Evolutionary conservation across 1,284 basidiomycete species (phyloP), one percentile per base, ranked within the genome.

Genomic region (Lentinula novae-zelandiae): DNA sequence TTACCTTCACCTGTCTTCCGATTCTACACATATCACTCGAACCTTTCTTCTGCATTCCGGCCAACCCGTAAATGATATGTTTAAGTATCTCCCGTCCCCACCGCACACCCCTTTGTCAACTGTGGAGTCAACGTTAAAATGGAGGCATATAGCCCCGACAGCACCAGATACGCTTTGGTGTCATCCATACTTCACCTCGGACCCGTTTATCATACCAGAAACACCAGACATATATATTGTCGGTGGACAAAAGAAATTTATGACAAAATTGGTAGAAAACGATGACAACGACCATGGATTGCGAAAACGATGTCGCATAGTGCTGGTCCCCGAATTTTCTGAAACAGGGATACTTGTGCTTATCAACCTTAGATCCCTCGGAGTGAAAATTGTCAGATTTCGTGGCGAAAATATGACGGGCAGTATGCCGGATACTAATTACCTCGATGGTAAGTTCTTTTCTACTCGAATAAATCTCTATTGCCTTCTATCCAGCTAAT

Each of bases 161-260:
- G 95, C 96, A 12, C 97, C 97, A 12, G 97, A 99, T 74, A 99
- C 97, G 1, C 82, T 99, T 1, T 98, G 95, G 95, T 98, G 96
- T 70, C 96, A 98, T 72, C 97, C 97, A 8, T 98, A 92, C 76
- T 87, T 92, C 57, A 81, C 86, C 42, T 77, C 78, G 8, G 97
- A 99, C 72, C 97, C 97, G 0, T 99, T 99, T 74, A 82, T 98
- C 60, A 79, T 99, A 44, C 72, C 79, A 31, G 81, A 89, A 69
- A 89, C 92, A 7, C 97, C 97, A 8, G 86, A 98, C 71, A 74
- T 99, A 38, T 96, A 97, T 71, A 80, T 97, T 64, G 80, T 97
- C n/a, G 96, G 97, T 27, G 94, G 94, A 66, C 96, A 98, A 76
- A 88, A 92, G 54, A 78, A 76, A 64, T 96, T 96, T 71, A 83